Conservation (phyloP, 2,329 filamentous ascomycete species). For the Xylaria sp. region DNA sequence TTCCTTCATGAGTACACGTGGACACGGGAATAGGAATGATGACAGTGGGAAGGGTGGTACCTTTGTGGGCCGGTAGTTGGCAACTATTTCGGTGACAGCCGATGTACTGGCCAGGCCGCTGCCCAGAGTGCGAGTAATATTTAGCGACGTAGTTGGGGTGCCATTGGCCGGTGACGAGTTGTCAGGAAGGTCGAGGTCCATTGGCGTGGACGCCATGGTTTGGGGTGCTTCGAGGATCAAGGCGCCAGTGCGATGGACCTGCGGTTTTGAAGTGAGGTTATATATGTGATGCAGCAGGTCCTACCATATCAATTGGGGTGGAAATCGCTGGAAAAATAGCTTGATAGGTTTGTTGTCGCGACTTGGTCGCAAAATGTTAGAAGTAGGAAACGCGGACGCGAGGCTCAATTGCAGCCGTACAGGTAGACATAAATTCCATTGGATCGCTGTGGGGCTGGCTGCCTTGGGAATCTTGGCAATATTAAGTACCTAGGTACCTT, state of each 20-base stretch:
- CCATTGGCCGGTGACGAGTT: conserved; percentile 44
- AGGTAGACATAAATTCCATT: conserved; percentile 5
- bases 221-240: neutral
- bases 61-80: conserved; percentile 77
- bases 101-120: conserved; percentile 52
- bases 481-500: neutral
- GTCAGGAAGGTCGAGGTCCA: conserved; percentile 58
- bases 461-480: too few relatives aligned
- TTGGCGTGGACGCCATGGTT: conserved; percentile 57
- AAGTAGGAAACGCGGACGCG: neutral
- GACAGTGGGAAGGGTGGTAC: conserved; percentile 48
- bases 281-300: neutral
- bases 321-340: neutral
- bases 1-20: neutral
- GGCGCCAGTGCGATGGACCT: neutral
- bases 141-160: conserved; percentile 44
- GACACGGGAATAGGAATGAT: neutral
- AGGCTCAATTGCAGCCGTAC: conserved; percentile 1
- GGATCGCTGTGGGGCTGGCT: conserved; percentile 17
- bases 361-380: neutral
- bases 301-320: neutral
- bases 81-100: conserved; percentile 77
- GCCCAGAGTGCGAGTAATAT: conserved; percentile 53
- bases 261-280: neutral
- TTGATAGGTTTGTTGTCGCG: neutral